Conservation (phyloP, 2,329 filamentous ascomycete genomes). For the Pseudocercospora vitis region DNA sequence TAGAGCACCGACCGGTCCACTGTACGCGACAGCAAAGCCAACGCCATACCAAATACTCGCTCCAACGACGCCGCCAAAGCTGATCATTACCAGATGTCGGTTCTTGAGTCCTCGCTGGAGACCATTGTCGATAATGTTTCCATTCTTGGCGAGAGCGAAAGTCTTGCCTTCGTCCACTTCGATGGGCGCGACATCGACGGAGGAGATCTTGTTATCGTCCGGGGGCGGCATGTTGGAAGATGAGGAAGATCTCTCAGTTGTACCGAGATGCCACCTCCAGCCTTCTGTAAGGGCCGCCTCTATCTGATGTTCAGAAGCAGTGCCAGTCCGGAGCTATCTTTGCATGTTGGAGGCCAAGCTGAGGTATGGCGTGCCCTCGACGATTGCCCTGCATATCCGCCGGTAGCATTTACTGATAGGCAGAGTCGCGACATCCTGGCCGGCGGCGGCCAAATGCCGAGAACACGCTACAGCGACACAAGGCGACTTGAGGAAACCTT, state of each 20-base stretch:
- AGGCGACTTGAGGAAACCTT: not conserved
- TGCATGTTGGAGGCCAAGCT: not conserved
- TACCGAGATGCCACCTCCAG: not conserved
- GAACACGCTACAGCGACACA: not conserved
- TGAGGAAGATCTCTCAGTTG: not conserved
- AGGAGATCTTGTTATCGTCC: constrained; percentile 11
- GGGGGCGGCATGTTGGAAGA: not conserved
- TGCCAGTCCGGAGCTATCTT: not conserved
- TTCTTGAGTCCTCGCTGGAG: constrained; percentile 19
- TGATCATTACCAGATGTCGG: constrained; percentile 21
- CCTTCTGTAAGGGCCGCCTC: not conserved
- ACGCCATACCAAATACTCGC: constrained; percentile 22
- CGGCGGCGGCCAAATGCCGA: not conserved
- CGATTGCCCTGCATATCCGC: not conserved
- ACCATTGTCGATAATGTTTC: constrained; percentile 17
- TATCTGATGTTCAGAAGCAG: not conserved
- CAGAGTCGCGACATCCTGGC: not conserved
- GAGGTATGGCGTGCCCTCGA: constrained; percentile 2
- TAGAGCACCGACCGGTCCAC: constrained; percentile 18
- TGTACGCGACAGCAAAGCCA: constrained; percentile 18
- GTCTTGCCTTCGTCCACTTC: constrained; percentile 7
- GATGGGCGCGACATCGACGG: not conserved
- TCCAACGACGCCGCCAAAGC: constrained; percentile 22
- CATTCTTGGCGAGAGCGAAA: constrained; percentile 11
- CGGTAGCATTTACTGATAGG: not conserved